Evolutionary conservation across 2,329 filamentous ascomycete species (phyloP).

Genomic region (Zasmidium cellare): DNA sequence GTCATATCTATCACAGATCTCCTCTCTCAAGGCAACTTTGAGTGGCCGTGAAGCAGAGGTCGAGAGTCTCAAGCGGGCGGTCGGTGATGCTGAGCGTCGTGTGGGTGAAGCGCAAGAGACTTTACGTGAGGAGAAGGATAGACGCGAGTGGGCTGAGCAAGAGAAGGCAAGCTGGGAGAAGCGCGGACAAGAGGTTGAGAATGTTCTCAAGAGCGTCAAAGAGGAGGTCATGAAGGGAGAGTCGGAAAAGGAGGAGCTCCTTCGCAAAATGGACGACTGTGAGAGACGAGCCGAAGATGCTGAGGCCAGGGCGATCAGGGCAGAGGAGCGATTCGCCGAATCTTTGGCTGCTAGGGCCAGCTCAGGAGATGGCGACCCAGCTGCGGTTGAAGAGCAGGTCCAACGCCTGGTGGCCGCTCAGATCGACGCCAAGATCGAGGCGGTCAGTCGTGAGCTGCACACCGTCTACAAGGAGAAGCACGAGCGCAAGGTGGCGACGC

Average conservation of each 20-base stretch:
- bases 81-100: slow-evolving; percentile 86
- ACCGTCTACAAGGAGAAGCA: slow-evolving; percentile 95
- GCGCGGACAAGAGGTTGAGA: slow-evolving; percentile 82
- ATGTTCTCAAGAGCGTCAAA: slow-evolving; percentile 74
- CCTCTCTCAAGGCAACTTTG: slow-evolving; percentile 86
- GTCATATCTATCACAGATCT: slow-evolving; percentile 86
- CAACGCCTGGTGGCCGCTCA: slow-evolving; percentile 57
- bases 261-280: slow-evolving; percentile 72
- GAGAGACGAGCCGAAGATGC: slow-evolving; percentile 73
- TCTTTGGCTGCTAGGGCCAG: slow-evolving; percentile 45
- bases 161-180: slow-evolving; percentile 84
- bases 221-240: slow-evolving; percentile 78
- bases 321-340: slow-evolving; percentile 62
- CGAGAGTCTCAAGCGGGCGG: slow-evolving; percentile 78
- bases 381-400: slow-evolving; percentile 45
- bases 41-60: slow-evolving; percentile 93
- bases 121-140: slow-evolving; percentile 71
- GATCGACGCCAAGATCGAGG: slow-evolving; percentile 86
- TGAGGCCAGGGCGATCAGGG: slow-evolving; percentile 73
- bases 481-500: slow-evolving; percentile 87
- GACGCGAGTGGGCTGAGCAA: slow-evolving; percentile 69
- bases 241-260: slow-evolving; percentile 76
- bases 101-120: slow-evolving; percentile 84
- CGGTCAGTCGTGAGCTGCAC: slow-evolving; percentile 75
- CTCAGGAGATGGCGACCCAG: slow-evolving; percentile 25